Conservation (phyloP, 106 monocot genomes). For the Gastrodia elata region DNA sequence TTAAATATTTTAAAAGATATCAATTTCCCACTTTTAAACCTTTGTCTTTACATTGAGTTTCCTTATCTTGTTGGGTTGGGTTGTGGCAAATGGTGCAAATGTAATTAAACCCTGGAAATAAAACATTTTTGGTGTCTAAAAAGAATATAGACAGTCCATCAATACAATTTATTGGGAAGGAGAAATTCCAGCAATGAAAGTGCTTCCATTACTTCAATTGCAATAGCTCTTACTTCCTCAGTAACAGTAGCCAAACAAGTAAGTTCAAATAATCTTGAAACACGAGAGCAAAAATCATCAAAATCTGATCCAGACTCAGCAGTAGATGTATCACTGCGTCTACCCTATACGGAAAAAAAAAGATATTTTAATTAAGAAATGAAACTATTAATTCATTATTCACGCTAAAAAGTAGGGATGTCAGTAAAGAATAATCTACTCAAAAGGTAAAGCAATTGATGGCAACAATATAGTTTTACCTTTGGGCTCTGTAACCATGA, state of each 20-base stretch:
- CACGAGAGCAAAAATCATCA: conserved; percentile 48
- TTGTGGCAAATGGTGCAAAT: background rate
- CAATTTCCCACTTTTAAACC: no score
- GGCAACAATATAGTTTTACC: conserved; percentile 13
- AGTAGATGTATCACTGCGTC: conserved; percentile 33
- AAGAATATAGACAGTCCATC: background rate
- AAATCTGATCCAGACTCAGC: conserved; percentile 55
- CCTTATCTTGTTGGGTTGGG: no score
- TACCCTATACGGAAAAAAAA: conserved; percentile 20
- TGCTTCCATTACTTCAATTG: background rate
- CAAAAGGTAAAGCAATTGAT: background rate
- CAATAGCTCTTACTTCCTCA: conserved; percentile 40
- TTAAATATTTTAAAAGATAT: no score
- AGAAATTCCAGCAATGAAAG: background rate
- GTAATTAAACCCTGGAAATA: background rate
- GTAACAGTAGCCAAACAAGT: conserved; percentile 38
- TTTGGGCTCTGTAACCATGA: conserved; percentile 10
- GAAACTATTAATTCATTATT: background rate
- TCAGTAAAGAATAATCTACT: background rate
- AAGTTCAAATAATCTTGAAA: conserved; percentile 17
- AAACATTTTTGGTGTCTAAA: background rate
- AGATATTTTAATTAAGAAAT: background rate
- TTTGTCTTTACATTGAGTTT: no score
- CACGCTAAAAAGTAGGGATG: background rate
- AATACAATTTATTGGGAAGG: background rate